Conservation (phyloP, 1,284 basidiomycete species). For the Sanguinoderma infundibulare region DNA sequence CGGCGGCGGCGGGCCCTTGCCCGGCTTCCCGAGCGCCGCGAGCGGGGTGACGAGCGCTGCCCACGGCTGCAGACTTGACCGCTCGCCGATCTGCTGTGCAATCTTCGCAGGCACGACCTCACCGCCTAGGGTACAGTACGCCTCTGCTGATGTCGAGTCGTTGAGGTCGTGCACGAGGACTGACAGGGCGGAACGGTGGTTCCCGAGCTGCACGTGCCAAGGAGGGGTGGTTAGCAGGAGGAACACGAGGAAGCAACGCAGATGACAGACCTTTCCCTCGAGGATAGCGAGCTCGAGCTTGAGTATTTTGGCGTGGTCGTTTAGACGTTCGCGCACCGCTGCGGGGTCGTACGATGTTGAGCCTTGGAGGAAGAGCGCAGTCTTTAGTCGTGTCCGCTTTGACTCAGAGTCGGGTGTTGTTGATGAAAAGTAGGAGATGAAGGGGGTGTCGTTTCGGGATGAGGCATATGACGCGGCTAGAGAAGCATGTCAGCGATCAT, state of each 20-base stretch:
- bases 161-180: constrained; percentile 72
- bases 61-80: constrained; percentile 60
- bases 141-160: constrained; percentile 79
- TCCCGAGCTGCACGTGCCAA: constrained; percentile 50
- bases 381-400: constrained; percentile 77
- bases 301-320: constrained; percentile 56
- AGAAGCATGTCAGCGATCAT: constrained; percentile 19
- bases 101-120: constrained; percentile 69
- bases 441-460: constrained; percentile 61
- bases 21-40: constrained; percentile 29
- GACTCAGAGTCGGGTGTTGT: constrained; percentile 77
- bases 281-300: constrained; percentile 80
- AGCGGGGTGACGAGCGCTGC: constrained; percentile 46
- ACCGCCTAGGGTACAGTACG: constrained; percentile 79
- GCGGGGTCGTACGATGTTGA: constrained; percentile 69
- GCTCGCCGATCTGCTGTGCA: constrained; percentile 56
- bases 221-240: not conserved
- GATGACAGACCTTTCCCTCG: constrained; percentile 71
- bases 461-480: constrained; percentile 51
- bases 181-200: constrained; percentile 69
- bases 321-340: constrained; percentile 50
- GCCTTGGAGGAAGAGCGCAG: constrained; percentile 78
- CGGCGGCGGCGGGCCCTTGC: constrained; percentile 25
- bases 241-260: not conserved
- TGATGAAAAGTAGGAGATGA: constrained; percentile 65